These are phyloP conservation scores for Vitis hybrid DNA, from an alignment of 177 flowering plant genomes.

Conservation along the genomic window DNA sequence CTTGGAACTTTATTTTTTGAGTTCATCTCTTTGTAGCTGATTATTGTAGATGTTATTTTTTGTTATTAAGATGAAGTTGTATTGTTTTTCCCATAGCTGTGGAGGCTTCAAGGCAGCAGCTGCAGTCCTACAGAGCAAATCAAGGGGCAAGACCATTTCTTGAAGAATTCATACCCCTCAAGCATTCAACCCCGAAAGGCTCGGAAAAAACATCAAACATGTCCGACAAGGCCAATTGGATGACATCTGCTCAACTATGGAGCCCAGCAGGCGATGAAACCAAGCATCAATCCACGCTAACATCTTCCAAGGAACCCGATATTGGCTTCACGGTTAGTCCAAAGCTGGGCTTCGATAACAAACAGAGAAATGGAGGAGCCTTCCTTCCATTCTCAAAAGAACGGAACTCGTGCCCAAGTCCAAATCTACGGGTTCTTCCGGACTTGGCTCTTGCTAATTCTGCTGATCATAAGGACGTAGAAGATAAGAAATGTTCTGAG, in stretches of 20 bases:
- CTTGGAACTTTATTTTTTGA: no score
- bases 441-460: conserved; percentile 70
- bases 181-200: conserved; percentile 38
- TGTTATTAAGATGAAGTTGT: background rate
- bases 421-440: conserved; percentile 35
- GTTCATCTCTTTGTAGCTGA: no score
- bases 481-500: conserved; percentile 46
- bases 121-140: conserved; percentile 47
- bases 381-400: conserved; percentile 87
- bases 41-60: background rate
- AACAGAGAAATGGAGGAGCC: conserved; percentile 77
- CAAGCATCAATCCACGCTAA: conserved; percentile 26
- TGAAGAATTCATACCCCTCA: conserved; percentile 95
- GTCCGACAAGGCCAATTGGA: conserved; percentile 81
- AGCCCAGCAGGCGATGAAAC: conserved; percentile 54
- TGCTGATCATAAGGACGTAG: conserved; percentile 37
- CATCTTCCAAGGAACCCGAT: conserved; percentile 37
- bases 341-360: conserved; percentile 55
- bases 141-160: conserved; percentile 60
- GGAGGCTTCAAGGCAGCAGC: conserved; percentile 85
- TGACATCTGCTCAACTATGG: conserved; percentile 90
- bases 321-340: conserved; percentile 38
- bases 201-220: conserved; percentile 31
- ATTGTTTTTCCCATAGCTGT: conserved; percentile 47
- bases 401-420: conserved; percentile 27